A percentile compares a stretch with the other conserved stretches of the same genome.
Evolutionary conservation across 805 yeast species (phyloP).

Genomic region (Candida sakaeoensis): DNA sequence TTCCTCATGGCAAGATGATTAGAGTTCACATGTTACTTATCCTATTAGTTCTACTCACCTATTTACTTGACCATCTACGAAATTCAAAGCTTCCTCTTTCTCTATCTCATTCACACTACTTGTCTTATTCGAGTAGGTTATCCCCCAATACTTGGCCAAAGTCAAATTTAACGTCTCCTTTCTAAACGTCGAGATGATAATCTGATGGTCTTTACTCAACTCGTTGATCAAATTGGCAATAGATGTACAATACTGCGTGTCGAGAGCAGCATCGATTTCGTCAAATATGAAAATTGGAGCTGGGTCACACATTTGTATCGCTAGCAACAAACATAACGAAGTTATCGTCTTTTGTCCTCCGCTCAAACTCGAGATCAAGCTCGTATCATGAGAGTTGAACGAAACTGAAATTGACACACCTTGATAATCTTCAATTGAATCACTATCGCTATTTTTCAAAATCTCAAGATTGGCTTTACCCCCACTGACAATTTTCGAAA

Average conservation of each 20-base stretch:
- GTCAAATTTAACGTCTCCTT: slow-evolving; percentile 80
- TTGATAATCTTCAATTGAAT: slow-evolving; percentile 51
- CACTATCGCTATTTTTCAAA: slow-evolving; percentile 14
- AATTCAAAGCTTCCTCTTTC: slow-evolving; percentile 71
- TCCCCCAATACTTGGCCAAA: slow-evolving; percentile 86
- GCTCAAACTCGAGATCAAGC: slow-evolving; percentile 82
- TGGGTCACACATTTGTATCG: slow-evolving; percentile 93
- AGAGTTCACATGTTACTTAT: too few relatives aligned
- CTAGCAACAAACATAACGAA: slow-evolving; percentile 89
- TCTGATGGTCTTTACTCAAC: slow-evolving; percentile 71
- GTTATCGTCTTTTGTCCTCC: slow-evolving; percentile 98
- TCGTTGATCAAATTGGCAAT: slow-evolving; percentile 74
- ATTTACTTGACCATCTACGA: slow-evolving; percentile 66
- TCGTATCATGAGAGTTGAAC: slow-evolving; percentile 86
- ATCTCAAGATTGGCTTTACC: slow-evolving; percentile 59
- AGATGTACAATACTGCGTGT: slow-evolving; percentile 83
- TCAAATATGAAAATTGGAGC: slow-evolving; percentile 96
- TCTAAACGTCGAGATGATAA: slow-evolving; percentile 93
- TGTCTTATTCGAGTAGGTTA: slow-evolving; percentile 75
- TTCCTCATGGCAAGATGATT: too few relatives aligned
- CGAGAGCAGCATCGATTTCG: slow-evolving; percentile 94
- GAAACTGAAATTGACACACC: slow-evolving; percentile 89
- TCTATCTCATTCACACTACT: slow-evolving; percentile 72
- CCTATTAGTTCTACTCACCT: too few relatives aligned
- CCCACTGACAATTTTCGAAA: slow-evolving; percentile 76